Conservation (phyloP, 108 stramenopile species). For the Pseudonitzschia delicatissima region DNA sequence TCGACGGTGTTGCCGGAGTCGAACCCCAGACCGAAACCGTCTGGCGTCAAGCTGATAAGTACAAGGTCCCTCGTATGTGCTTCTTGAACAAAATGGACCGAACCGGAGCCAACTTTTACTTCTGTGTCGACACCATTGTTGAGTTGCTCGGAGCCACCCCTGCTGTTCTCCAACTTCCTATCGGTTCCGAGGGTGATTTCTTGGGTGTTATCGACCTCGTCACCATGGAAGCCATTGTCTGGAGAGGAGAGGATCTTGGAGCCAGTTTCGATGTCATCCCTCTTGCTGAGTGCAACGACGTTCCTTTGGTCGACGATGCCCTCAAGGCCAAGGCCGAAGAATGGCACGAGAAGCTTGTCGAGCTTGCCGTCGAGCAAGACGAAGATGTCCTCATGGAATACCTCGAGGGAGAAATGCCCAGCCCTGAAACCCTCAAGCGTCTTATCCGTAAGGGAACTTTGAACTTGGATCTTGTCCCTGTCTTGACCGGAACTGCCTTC, state of each 20-base stretch:
- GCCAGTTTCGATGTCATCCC: conserved; percentile 91
- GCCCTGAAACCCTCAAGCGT: conserved; percentile 74
- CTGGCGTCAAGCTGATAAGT: conserved; percentile 97
- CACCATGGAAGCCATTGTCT: conserved; percentile 94
- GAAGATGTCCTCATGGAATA: conserved; percentile 91
- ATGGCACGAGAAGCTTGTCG: conserved; percentile 83
- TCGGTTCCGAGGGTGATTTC: conserved; percentile 91
- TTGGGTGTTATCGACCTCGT: conserved; percentile 96
- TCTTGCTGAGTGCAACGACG: conserved; percentile 82
- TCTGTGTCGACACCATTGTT: conserved; percentile 91
- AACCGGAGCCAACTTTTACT: conserved; percentile 96
- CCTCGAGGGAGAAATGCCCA: conserved; percentile 82
- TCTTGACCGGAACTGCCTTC: conserved; percentile 96
- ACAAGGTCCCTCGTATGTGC: conserved; percentile 98
- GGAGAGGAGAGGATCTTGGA: conserved; percentile 96
- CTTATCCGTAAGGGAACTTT: conserved; percentile 94
- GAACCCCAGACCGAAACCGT: conserved; percentile 99
- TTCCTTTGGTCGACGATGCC: conserved; percentile 85
- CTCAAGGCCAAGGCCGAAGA: conserved; percentile 81
- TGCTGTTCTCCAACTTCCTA: conserved; percentile 93
- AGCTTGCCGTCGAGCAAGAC: conserved; percentile 88
- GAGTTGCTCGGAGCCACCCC: conserved; percentile 91
- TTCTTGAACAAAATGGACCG: conserved; percentile 99
- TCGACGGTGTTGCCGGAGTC: conserved; percentile 99
- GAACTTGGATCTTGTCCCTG: conserved; percentile 79